These are phyloP conservation scores for Pinus taeda DNA, from an alignment of 75 land plant genomes.

Conservation along the genomic window DNA sequence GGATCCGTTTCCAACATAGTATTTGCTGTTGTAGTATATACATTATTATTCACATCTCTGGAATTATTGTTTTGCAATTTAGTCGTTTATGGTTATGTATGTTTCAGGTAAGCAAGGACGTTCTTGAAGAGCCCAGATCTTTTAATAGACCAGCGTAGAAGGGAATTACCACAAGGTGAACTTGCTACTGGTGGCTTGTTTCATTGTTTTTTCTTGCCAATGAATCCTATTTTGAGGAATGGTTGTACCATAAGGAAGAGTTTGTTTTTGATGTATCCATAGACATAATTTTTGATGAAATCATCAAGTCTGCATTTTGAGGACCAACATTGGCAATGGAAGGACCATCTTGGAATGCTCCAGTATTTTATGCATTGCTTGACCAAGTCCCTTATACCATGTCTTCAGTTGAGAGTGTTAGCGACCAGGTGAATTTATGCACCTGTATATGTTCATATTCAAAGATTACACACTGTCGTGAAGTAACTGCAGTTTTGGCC, in stretches of 20 bases:
- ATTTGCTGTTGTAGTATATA: background rate
- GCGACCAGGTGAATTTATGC: conserved; percentile 9
- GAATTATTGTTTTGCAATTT: background rate
- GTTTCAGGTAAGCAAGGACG: conserved; percentile 28
- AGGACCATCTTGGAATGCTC: background rate
- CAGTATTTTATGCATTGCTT: background rate
- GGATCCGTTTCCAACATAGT: background rate
- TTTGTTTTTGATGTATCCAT: conserved; percentile 8
- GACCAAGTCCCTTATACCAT: background rate
- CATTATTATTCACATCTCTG: background rate
- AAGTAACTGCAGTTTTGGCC: background rate
- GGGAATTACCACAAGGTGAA: conserved; percentile 11
- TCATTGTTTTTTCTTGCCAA: conserved; percentile 4
- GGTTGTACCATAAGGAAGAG: background rate
- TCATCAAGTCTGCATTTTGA: conserved; percentile 3
- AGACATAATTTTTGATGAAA: conserved; percentile 5
- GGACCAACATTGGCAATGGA: background rate
- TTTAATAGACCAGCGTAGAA: conserved; percentile 29
- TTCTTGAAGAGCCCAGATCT: conserved; percentile 47
- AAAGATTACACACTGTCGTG: background rate
- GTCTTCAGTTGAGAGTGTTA: background rate
- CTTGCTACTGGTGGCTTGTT: background rate
- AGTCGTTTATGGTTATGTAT: background rate
- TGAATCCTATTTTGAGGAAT: conserved; percentile 1
- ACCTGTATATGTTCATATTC: background rate